phyloP scores from a whole-genome alignment of 2,329 filamentous ascomycete species.

The Aspergillus pseudoterreus region DNA sequence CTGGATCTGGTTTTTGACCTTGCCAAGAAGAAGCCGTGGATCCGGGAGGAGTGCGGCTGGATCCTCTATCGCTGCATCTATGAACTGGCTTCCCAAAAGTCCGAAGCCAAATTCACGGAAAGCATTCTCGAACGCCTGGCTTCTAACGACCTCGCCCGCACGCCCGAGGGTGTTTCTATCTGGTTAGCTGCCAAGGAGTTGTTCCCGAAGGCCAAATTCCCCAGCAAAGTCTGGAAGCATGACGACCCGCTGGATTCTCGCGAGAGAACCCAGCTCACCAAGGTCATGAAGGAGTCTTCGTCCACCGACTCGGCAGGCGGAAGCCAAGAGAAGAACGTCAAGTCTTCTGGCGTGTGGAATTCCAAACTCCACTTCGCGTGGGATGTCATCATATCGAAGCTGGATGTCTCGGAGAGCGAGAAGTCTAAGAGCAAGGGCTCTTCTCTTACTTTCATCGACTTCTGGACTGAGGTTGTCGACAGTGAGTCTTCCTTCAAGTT shows the following conservation, averaged over 20 bases:
- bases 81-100: conserved; percentile 44
- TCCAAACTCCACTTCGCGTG: conserved; percentile 83
- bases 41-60: conserved; percentile 82
- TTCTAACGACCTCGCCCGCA: conserved; percentile 66
- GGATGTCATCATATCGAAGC: conserved; percentile 65
- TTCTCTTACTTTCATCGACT: conserved; percentile 59
- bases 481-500: conserved; percentile 53
- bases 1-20: conserved; percentile 70
- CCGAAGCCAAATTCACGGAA: conserved; percentile 51
- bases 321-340: conserved; percentile 26
- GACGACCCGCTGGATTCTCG: conserved; percentile 69
- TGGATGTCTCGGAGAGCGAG: conserved; percentile 28
- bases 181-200: conserved; percentile 69
- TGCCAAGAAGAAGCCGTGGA: conserved; percentile 78
- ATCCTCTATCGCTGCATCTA: conserved; percentile 70
- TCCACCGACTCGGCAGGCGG: conserved; percentile 25
- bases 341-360: conserved; percentile 67
- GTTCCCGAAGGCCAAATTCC: conserved; percentile 63
- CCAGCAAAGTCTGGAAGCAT: conserved; percentile 67
- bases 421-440: conserved; percentile 35
- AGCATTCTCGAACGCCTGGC: conserved; percentile 61
- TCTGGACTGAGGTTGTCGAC: conserved; percentile 85
- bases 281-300: conserved; percentile 69
- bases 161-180: conserved; percentile 82
- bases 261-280: conserved; percentile 65